Base-by-base conservation (phyloP, 305 asterid genomes). In the Rubia balearica region DNA sequence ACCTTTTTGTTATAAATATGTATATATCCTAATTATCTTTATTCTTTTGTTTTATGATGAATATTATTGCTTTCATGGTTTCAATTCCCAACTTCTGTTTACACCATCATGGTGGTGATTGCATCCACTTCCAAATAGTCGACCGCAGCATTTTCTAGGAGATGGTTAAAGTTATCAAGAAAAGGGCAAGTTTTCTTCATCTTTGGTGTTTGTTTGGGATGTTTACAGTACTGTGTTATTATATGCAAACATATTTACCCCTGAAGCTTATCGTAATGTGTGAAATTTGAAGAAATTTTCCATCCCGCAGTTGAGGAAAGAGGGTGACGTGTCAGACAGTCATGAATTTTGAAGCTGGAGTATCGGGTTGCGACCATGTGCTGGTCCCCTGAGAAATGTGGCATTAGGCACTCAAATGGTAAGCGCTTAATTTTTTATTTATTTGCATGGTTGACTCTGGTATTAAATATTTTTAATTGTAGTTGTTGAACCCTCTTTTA, bases 381-480 rank as follows among this genome's bases (percentile, higher is more conserved):
- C 87, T 92, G 86, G 86, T 90, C 69, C 90, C 96, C 0, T 89
- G 92, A 19, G 92, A 87, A 49, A 80, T 85, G 81, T 93, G 98
- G 98, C 87, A 90, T 77, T 86, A 85, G 77, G 82, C 97, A 30
- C 94, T 93, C 75, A 93, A 92, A 82, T 89, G 97, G 98, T 92
- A 51, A 73, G 93, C 78, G 55, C 67, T 49, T 41, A 42, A 49
- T 40, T 42, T 9, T 55, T 51, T 53, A 51, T 24, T n/a, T 7
- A 3, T 61, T 12, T 43, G 16, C 17, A 27, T 57, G 17, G 74
- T 43, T 53, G 59, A 7, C 56, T 72, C 21, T 55, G 45, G 61
- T 62, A 33, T 60, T 72, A 56, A 24, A 68, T 69, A 33, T 74
- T 27, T 6, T 68, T 43, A 27, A 21, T 49, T 68, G 11, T 51